Percentiles rank a stretch among this genome's conserved stretches.
phyloP scores from a whole-genome alignment of 148 eudicot species.

The Drosera capensis region DNA sequence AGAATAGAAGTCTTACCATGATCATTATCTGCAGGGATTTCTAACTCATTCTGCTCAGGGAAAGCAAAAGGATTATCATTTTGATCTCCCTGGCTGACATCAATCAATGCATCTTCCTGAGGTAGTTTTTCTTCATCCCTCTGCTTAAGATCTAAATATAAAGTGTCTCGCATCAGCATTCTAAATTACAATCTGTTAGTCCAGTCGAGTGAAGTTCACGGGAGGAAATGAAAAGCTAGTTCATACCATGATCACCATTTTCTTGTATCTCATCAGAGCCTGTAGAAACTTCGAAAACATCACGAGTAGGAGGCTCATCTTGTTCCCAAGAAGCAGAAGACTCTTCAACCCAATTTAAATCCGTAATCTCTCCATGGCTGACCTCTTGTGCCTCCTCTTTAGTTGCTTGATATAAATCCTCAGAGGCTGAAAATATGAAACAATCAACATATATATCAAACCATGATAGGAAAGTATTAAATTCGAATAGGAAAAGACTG shows the following conservation, averaged over 20 bases:
- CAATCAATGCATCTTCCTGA: too few relatives aligned
- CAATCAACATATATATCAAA: neutral
- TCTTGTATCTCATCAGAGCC: slow-evolving; percentile 11
- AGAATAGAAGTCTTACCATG: slow-evolving; percentile 15
- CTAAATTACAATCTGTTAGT: too few relatives aligned
- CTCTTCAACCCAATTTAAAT: slow-evolving; percentile 27
- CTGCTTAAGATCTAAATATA: too few relatives aligned
- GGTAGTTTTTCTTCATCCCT: too few relatives aligned
- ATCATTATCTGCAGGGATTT: too few relatives aligned
- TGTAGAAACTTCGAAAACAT: slow-evolving; percentile 14
- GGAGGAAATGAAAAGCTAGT: too few relatives aligned
- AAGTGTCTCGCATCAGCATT: too few relatives aligned
- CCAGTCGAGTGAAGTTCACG: too few relatives aligned
- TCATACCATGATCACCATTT: neutral
- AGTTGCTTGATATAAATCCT: slow-evolving; percentile 14
- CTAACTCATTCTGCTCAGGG: too few relatives aligned
- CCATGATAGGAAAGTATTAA: neutral
- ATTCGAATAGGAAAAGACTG: neutral
- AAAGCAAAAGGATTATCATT: too few relatives aligned
- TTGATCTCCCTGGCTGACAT: too few relatives aligned
- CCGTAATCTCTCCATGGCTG: slow-evolving; percentile 19
- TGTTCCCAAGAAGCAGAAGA: slow-evolving; percentile 11
- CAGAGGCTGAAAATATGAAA: slow-evolving; percentile 6
- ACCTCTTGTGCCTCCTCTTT: slow-evolving; percentile 31
- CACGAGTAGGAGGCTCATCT: slow-evolving; percentile 17